These are phyloP conservation scores for Thermochaetoides dissita DNA, from an alignment of 2,329 filamentous ascomycete species.

Conservation along the genomic window DNA sequence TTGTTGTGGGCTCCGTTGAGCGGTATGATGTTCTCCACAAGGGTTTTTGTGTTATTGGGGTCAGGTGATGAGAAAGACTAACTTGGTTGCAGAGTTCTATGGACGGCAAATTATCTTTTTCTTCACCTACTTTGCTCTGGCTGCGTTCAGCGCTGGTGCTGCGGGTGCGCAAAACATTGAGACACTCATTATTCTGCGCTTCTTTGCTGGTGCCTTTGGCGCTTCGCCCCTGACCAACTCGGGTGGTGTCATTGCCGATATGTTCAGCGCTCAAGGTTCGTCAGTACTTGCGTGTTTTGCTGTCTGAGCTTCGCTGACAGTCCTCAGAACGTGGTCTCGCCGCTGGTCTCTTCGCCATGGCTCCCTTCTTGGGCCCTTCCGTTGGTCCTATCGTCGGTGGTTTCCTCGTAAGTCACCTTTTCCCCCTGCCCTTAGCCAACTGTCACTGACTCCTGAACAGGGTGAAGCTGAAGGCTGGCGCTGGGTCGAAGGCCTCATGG, in stretches of 20 bases:
- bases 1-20: conserved; percentile 44
- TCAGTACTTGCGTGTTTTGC: neutral
- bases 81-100: conserved; percentile 35
- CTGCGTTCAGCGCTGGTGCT: conserved; percentile 46
- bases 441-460: neutral
- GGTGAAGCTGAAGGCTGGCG: conserved; percentile 51
- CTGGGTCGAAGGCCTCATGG: conserved; percentile 55
- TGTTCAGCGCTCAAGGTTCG: conserved; percentile 27
- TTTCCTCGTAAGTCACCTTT: conserved; percentile 31
- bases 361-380: conserved; percentile 53
- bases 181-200: conserved; percentile 46
- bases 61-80: neutral
- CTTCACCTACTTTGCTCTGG: conserved; percentile 40
- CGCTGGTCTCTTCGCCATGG: conserved; percentile 47
- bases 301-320: neutral
- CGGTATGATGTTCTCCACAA: conserved; percentile 14
- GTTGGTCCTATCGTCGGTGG: conserved; percentile 51
- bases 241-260: conserved; percentile 48
- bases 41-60: too few relatives aligned
- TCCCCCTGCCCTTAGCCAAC: neutral
- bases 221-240: conserved; percentile 49
- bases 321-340: conserved; percentile 40
- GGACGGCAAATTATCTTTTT: conserved; percentile 47
- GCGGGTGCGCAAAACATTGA: conserved; percentile 43
- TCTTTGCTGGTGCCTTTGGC: conserved; percentile 50